These are phyloP conservation scores for Suhomyces wounanorum DNA, from an alignment of 1,139 yeast genomes.

Conservation along the genomic window DNA sequence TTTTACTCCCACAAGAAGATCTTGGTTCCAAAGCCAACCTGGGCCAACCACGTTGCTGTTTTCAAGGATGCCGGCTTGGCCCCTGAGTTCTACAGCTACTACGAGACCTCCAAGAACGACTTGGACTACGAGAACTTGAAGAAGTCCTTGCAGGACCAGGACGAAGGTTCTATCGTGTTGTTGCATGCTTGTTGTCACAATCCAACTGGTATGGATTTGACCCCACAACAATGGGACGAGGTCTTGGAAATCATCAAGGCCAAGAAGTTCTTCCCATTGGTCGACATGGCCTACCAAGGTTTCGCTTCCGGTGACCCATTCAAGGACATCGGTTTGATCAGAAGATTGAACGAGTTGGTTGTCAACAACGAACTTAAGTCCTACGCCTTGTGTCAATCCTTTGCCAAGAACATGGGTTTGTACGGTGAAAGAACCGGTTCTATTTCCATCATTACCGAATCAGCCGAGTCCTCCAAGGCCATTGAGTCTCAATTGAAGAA, in stretches of 20 bases:
- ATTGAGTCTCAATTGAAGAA: conserved; percentile 79
- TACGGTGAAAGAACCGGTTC: conserved; percentile 97
- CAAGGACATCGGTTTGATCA: conserved; percentile 50
- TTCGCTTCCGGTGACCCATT: conserved; percentile 74
- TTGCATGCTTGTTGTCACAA: conserved; percentile 96
- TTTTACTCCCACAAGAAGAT: conserved; percentile 49
- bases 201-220: conserved; percentile 94
- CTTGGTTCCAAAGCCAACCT: conserved; percentile 67
- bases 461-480: conserved; percentile 44
- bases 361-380: conserved; percentile 51
- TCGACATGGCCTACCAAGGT: conserved; percentile 95
- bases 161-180: conserved; percentile 62
- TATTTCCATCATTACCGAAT: conserved; percentile 61
- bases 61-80: conserved; percentile 52
- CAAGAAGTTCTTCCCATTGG: conserved; percentile 65
- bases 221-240: conserved; percentile 73
- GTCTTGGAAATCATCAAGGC: conserved; percentile 62
- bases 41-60: conserved; percentile 74
- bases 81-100: conserved; percentile 50
- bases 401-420: conserved; percentile 96
- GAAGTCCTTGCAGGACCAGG: conserved; percentile 40
- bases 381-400: conserved; percentile 80
- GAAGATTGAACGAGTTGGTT: conserved; percentile 52
- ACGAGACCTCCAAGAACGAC: conserved; percentile 54
- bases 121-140: conserved; percentile 56